Evolutionary conservation across 768 basidiomycete genomes (phyloP), one percentile per base, ranked within the genome.

Genomic region (Rhodotorula kratochvilovae): DNA sequence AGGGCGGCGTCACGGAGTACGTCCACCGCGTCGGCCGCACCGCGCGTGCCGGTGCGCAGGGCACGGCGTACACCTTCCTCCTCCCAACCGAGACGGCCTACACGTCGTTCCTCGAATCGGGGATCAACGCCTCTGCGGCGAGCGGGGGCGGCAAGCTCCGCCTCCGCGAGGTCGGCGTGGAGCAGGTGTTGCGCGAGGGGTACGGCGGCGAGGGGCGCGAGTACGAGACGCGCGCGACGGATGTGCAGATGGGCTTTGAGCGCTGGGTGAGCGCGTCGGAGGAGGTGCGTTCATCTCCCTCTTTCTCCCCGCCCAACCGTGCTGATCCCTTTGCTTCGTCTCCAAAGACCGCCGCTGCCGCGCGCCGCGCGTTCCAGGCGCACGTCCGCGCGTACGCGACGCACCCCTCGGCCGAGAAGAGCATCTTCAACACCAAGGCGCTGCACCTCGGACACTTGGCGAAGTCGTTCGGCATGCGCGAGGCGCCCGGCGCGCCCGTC

Each of bases 371-470:
- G 0, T 99, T 89, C 82, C 83, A 87, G 46, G 96, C 95, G 0
- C 92, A 95, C 80, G 87, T 97, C 83, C 86, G 95, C 64, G 96
- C 96, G 0, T 99, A 98, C 80, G 89, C 96, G 42, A 99, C 96
- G 1, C 96, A 99, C 81, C 94, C 96, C 1, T 86, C 90, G 25
- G 87, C 88, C 70, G 96, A 98, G 80, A 99, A 98, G 78, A 88
- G 92, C 74, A 91, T 98, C 63, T 99, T 99, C 83, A 94, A 98
- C 80, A 88, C 97, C 69, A 89, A 90, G 25, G 87, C 95, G 79
- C 84, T 98, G 16, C 96, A 99, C 79, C 85, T 96, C 55, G 96
- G 96, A 3, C 96, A 99, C 82, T 81, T 79, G 57, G 92, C 93
- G 25, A 94, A 95, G 80, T 87, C 92, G 1, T 95, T 95, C 77